These are phyloP conservation scores for Castanea crenata DNA, from an alignment of 306 rosid species.

Conservation along the genomic window DNA sequence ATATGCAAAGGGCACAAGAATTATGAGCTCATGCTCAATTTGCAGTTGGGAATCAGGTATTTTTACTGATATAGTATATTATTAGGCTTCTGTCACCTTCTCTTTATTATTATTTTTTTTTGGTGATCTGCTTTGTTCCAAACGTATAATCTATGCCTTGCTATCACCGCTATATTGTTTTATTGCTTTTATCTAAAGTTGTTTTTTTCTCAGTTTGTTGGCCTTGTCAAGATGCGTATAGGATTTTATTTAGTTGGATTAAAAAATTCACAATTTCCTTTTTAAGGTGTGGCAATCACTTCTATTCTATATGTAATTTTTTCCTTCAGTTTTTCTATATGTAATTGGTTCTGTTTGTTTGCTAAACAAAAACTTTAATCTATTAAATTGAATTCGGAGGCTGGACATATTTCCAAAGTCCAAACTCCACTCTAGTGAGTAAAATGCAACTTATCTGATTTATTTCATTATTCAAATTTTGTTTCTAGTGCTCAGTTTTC, in stretches of 20 bases:
- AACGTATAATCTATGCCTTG: neutral
- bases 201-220: neutral
- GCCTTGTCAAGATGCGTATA: neutral
- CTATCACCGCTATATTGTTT: neutral
- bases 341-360: too few species aligned
- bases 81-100: neutral
- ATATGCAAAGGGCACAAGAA: conserved; percentile 82
- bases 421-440: too few species aligned
- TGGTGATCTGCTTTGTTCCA: neutral
- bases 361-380: too few species aligned
- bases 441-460: neutral
- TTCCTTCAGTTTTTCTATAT: too few species aligned
- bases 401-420: too few species aligned
- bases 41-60: conserved; percentile 90
- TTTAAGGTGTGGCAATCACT: too few species aligned
- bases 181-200: neutral
- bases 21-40: conserved; percentile 87
- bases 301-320: too few species aligned
- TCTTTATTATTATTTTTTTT: neutral
- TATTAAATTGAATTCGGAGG: too few species aligned
- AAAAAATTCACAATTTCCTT: neutral
- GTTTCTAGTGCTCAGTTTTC: neutral
- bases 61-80: neutral
- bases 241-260: neutral
- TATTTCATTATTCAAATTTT: neutral